Percentiles rank a stretch among this genome's conserved stretches.
phyloP scores from a whole-genome alignment of 805 yeast genomes.

The Tetrapisispora namnaoensis region DNA sequence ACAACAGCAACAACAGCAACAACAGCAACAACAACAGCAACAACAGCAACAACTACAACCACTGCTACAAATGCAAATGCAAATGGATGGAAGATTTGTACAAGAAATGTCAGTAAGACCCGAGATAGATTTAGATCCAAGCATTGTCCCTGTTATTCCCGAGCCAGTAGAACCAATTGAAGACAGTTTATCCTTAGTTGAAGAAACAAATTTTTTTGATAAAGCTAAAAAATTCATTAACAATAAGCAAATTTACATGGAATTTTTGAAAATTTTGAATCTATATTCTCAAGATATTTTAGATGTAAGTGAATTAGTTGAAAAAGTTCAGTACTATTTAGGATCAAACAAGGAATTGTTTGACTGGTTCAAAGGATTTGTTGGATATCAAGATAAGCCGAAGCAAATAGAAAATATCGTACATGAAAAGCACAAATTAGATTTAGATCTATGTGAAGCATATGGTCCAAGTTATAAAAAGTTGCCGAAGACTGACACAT shows the following conservation, averaged over 20 bases:
- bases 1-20: slow-evolving; percentile 19
- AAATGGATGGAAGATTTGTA: slow-evolving; percentile 2
- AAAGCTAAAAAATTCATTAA: slow-evolving; percentile 82
- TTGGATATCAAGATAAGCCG: slow-evolving; percentile 80
- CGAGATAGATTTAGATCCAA: slow-evolving; percentile 42
- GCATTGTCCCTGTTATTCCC: slow-evolving; percentile 75
- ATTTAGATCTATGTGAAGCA: slow-evolving; percentile 81
- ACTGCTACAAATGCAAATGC: slow-evolving; percentile 10
- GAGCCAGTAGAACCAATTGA: slow-evolving; percentile 62
- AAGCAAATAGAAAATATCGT: slow-evolving; percentile 76
- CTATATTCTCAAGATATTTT: slow-evolving; percentile 85
- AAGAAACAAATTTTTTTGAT: slow-evolving; percentile 86
- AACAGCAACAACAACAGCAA: slow-evolving; percentile 27
- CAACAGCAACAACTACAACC: slow-evolving; percentile 25
- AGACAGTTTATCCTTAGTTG: slow-evolving; percentile 53
- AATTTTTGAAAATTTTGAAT: slow-evolving; percentile 80
- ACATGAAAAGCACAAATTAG: slow-evolving; percentile 84
- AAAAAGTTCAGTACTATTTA: slow-evolving; percentile 73
- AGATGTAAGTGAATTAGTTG: slow-evolving; percentile 72
- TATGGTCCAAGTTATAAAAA: slow-evolving; percentile 92
- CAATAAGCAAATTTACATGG: slow-evolving; percentile 83
- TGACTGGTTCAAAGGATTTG: slow-evolving; percentile 87
- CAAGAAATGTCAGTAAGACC: slow-evolving; percentile 28
- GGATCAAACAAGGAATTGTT: slow-evolving; percentile 73
- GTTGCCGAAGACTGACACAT: slow-evolving; percentile 86